These are phyloP conservation scores for Cystobasidiaceae sp. DNA, from an alignment of 1,284 basidiomycete genomes.

Conservation along the genomic window DNA sequence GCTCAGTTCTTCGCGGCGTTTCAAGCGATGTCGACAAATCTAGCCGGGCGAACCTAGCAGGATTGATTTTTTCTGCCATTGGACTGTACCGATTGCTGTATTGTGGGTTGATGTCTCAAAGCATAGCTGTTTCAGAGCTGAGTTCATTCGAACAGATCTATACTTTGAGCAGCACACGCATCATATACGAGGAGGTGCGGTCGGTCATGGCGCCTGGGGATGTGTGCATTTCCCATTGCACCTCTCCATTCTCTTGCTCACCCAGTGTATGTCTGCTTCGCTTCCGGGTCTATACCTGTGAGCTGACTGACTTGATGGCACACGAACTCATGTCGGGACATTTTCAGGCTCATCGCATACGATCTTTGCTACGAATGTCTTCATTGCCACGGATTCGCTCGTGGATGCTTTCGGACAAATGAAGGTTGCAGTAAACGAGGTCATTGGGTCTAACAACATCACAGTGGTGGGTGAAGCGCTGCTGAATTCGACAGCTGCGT, in stretches of 20 bases:
- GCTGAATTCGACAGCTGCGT: background rate
- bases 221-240: constrained; percentile 10
- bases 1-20: background rate
- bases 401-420: background rate
- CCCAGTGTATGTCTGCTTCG: background rate
- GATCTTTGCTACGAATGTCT: constrained; percentile 5
- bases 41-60: background rate
- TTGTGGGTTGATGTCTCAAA: background rate
- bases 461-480: background rate
- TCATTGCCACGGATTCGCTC: background rate
- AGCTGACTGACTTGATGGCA: background rate
- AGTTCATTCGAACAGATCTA: background rate
- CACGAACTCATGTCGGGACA: too few relatives aligned
- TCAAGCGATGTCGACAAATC: background rate
- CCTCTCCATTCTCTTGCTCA: constrained; percentile 10
- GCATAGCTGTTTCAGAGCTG: background rate
- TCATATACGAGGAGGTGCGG: background rate
- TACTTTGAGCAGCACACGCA: constrained; percentile 14
- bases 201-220: constrained; percentile 1
- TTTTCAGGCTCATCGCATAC: background rate
- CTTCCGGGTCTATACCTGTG: background rate
- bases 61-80: constrained; percentile 9
- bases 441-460: background rate
- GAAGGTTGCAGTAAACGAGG: background rate
- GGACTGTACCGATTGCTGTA: constrained; percentile 12